phyloP scores from a whole-genome alignment of 257 asterid species.

The Penstemon newberryi region DNA sequence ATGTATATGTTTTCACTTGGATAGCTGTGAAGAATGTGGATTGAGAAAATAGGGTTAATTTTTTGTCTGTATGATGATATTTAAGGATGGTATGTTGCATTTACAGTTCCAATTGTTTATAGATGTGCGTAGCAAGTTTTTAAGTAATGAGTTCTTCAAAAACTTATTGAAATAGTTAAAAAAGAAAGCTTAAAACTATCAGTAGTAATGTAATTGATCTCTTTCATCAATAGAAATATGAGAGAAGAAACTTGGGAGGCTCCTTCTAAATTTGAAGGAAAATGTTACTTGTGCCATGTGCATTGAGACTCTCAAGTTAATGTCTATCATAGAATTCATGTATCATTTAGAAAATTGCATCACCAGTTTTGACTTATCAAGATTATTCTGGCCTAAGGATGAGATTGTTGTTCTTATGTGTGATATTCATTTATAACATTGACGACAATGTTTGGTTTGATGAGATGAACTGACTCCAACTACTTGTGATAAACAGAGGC shows the following conservation, averaged over 20 bases:
- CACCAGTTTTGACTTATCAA: conserved; percentile 5
- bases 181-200: background rate
- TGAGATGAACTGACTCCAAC: conserved; percentile 26
- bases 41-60: background rate
- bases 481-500: conserved; percentile 60
- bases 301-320: no score
- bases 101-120: no score
- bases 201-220: background rate
- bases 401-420: conserved; percentile 5
- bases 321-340: no score
- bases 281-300: background rate
- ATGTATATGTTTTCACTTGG: background rate
- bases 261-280: background rate
- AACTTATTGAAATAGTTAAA: background rate
- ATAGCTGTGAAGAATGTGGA: background rate
- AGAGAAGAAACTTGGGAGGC: background rate
- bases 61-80: background rate
- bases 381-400: conserved; percentile 9
- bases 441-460: conserved; percentile 10
- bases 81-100: background rate
- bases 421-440: conserved; percentile 17
- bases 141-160: background rate
- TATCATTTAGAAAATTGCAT: background rate
- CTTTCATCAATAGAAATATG: background rate
- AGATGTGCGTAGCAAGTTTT: no score